Percentiles rank a stretch among this genome's conserved stretches.
phyloP scores from a whole-genome alignment of 2,329 filamentous ascomycete genomes.

The Hypoxylon sp. region DNA sequence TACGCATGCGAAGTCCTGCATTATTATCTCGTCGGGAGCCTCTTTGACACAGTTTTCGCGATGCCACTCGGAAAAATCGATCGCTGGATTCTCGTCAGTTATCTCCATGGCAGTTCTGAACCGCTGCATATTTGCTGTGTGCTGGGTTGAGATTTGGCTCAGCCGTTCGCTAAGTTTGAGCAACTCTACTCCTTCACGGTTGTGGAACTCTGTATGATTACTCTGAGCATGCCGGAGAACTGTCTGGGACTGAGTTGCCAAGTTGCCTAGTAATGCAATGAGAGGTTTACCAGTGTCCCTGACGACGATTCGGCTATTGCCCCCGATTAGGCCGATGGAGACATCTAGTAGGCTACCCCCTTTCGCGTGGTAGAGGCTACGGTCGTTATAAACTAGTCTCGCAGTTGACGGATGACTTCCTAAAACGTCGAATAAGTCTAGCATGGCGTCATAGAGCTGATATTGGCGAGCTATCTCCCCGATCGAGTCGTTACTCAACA shows the following conservation, averaged over 20 bases:
- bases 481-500: conserved; percentile 44
- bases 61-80: conserved; percentile 52
- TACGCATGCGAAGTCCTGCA: conserved; percentile 50
- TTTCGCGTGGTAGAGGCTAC: conserved; percentile 53
- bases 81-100: conserved; percentile 32
- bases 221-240: conserved; percentile 50
- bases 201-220: conserved; percentile 46
- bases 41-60: conserved; percentile 55
- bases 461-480: conserved; percentile 50
- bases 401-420: conserved; percentile 53
- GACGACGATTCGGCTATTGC: conserved; percentile 22
- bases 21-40: conserved; percentile 56
- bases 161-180: conserved; percentile 56
- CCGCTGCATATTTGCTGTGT: conserved; percentile 38
- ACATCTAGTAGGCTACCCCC: conserved; percentile 56
- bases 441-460: conserved; percentile 57
- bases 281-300: conserved; percentile 52
- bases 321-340: conserved; percentile 48
- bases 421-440: conserved; percentile 59
- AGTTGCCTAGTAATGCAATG: conserved; percentile 48
- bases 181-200: conserved; percentile 49
- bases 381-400: conserved; percentile 54
- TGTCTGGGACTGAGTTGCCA: conserved; percentile 54
- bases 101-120: conserved; percentile 33
- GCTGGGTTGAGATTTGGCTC: conserved; percentile 49